Evolutionary conservation across 441 rosid genomes (phyloP).

Genomic region (Erodium moschatum): DNA sequence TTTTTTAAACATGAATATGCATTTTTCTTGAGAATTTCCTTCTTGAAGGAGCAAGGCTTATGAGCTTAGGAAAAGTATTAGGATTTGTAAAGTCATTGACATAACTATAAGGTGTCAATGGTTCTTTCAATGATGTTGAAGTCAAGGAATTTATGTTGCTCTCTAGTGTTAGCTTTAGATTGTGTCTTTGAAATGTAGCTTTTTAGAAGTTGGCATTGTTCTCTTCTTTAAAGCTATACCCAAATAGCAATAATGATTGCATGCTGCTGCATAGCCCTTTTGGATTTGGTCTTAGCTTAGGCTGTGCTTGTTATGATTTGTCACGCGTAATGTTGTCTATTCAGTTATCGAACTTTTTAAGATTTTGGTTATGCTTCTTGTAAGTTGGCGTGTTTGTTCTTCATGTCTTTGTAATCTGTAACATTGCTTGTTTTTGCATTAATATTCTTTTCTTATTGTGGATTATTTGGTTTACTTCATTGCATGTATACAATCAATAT

Average conservation of each 20-base stretch:
- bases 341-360: no score
- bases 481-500: background rate
- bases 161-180: background rate
- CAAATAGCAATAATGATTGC: background rate
- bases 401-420: background rate
- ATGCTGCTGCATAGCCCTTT: background rate
- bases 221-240: background rate
- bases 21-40: background rate
- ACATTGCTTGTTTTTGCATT: background rate
- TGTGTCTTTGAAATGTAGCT: background rate
- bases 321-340: no score
- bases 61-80: no score
- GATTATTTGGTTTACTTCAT: background rate
- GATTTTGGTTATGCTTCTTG: slow-evolving; percentile 57
- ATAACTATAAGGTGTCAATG: no score
- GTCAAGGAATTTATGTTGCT: background rate
- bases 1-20: background rate
- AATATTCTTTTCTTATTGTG: background rate
- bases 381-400: slow-evolving; percentile 28
- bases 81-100: no score
- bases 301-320: no score
- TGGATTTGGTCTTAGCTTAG: background rate
- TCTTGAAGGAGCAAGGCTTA: background rate
- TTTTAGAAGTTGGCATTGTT: background rate
- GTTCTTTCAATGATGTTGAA: background rate